Evolutionary conservation across 352 stramenopile species (phyloP).

Genomic region (Globisporangium carolinianum): DNA sequence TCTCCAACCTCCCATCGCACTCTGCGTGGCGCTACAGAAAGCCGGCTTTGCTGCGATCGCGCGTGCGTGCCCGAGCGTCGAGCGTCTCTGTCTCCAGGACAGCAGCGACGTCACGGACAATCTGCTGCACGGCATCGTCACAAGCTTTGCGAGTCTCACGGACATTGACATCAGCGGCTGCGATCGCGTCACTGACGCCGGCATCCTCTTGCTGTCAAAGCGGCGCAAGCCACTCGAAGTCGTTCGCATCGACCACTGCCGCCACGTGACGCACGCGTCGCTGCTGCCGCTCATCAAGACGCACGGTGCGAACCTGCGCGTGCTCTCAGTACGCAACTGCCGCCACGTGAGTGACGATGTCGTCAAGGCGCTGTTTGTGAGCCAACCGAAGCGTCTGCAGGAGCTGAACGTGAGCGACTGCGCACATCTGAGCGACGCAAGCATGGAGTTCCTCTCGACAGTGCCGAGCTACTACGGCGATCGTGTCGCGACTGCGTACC

Average conservation of each 20-base stretch:
- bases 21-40: constrained; percentile 28
- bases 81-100: constrained; percentile 28
- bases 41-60: constrained; percentile 25
- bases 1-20: not conserved
- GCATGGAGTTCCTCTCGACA: constrained; percentile 48
- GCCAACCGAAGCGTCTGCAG: constrained; percentile 35
- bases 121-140: constrained; percentile 26
- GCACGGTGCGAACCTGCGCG: constrained; percentile 21
- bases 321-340: constrained; percentile 37
- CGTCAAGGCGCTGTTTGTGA: constrained; percentile 43
- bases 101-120: constrained; percentile 53
- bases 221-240: constrained; percentile 21
- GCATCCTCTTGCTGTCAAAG: constrained; percentile 35
- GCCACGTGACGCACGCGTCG: constrained; percentile 29
- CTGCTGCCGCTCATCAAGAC: constrained; percentile 32
- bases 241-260: constrained; percentile 42
- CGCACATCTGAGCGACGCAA: constrained; percentile 32
- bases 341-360: constrained; percentile 27
- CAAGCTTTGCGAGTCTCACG: constrained; percentile 28
- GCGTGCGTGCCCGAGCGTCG: constrained; percentile 18
- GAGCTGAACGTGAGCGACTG: constrained; percentile 58
- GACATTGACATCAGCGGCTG: constrained; percentile 45
- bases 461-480: constrained; percentile 53
- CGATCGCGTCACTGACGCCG: constrained; percentile 45
- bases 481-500: constrained; percentile 33